These are phyloP conservation scores for Aspergillus luchuensis DNA, from an alignment of 2,329 filamentous ascomycete species.

Conservation along the genomic window DNA sequence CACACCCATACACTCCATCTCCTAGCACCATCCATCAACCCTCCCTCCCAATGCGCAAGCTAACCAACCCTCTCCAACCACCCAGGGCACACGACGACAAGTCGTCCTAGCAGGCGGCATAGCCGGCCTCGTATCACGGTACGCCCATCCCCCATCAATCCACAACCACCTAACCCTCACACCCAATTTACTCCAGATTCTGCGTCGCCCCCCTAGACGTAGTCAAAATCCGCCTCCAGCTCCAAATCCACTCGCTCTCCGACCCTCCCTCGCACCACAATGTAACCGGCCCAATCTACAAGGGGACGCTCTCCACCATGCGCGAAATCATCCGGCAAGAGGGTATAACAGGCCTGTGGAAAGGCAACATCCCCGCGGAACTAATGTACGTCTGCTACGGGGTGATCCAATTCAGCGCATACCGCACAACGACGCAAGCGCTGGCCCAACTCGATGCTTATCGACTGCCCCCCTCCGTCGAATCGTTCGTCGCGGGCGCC, in stretches of 20 bases:
- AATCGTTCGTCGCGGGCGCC: conserved; percentile 83
- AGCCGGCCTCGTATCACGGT: conserved; percentile 88
- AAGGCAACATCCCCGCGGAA: conserved; percentile 95
- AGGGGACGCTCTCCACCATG: conserved; percentile 75
- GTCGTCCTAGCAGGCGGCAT: conserved; percentile 67
- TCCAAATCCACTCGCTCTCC: conserved; percentile 82
- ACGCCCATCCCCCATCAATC: conserved; percentile 25
- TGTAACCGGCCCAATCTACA: conserved; percentile 56
- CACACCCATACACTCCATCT: not conserved
- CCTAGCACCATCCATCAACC: not conserved
- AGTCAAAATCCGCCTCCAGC: conserved; percentile 94
- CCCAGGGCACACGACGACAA: conserved; percentile 66
- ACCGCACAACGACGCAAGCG: conserved; percentile 71
- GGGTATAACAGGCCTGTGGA: conserved; percentile 87
- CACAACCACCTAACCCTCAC: not conserved
- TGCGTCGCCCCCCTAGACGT: conserved; percentile 94
- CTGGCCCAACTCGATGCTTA: conserved; percentile 58
- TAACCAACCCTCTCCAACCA: not conserved
- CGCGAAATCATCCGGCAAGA: conserved; percentile 76
- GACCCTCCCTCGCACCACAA: conserved; percentile 65
- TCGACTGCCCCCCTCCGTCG: conserved; percentile 64
- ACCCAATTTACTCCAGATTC: conserved; percentile 60
- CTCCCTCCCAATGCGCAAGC: not conserved
- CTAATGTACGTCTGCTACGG: conserved; percentile 91
- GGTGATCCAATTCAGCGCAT: conserved; percentile 84